These are phyloP conservation scores for Citrus reticulata DNA, from an alignment of 345 rosid species.

Conservation along the genomic window DNA sequence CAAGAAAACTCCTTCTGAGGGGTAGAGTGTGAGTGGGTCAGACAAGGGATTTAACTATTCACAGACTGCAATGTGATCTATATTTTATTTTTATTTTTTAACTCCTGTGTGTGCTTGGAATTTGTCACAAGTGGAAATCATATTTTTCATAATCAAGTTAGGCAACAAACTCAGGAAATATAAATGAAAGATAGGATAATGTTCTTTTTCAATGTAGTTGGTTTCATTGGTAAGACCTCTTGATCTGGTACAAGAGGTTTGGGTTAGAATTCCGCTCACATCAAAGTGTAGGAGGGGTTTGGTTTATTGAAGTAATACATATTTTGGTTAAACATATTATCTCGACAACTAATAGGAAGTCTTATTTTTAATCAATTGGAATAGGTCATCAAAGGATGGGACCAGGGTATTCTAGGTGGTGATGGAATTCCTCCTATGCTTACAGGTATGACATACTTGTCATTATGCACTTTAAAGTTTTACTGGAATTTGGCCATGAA, in stretches of 20 bases:
- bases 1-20: no score
- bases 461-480: background rate
- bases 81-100: no score
- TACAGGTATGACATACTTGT: constrained; percentile 42
- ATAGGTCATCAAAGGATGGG: constrained; percentile 94
- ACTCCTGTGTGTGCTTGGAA: background rate
- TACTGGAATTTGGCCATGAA: background rate
- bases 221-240: background rate
- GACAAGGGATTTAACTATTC: no score
- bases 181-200: background rate
- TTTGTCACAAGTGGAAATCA: background rate
- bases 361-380: background rate
- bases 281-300: background rate
- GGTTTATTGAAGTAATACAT: background rate
- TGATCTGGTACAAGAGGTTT: background rate
- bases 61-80: no score
- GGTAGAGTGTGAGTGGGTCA: no score
- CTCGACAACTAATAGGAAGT: background rate
- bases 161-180: background rate
- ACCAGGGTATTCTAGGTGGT: constrained; percentile 78
- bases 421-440: constrained; percentile 92
- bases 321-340: background rate
- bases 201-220: no score
- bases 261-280: no score
- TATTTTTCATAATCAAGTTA: background rate